A percentile compares a stretch with the other conserved stretches of the same genome.
phyloP scores from a whole-genome alignment of 2,329 filamentous ascomycete genomes.

The Hawksworthiomyces lignivorus region DNA sequence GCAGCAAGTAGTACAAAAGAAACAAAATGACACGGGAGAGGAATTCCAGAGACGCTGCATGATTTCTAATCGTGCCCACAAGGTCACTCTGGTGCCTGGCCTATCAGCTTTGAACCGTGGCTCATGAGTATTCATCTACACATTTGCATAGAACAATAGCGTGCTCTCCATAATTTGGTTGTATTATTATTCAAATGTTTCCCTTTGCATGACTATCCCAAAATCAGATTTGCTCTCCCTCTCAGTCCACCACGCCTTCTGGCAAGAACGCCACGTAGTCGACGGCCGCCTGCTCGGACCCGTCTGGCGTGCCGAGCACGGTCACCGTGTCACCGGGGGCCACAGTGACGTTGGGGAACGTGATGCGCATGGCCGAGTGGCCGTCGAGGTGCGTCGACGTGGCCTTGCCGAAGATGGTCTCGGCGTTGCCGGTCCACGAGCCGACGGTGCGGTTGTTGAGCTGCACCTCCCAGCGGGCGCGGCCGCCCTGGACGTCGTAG shows the following conservation, averaged over 20 bases:
- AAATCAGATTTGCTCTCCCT: too few relatives aligned
- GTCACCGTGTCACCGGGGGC: conserved; percentile 43
- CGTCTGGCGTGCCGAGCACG: conserved; percentile 50
- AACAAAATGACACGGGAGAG: conserved; percentile 12
- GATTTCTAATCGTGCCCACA: conserved; percentile 17
- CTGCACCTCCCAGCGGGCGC: conserved; percentile 45
- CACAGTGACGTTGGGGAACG: conserved; percentile 44
- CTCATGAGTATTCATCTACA: too few relatives aligned
- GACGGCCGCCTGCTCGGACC: conserved; percentile 55
- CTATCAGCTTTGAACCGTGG: too few relatives aligned
- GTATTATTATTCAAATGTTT: too few relatives aligned
- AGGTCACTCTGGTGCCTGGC: conserved; percentile 16
- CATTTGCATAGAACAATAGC: too few relatives aligned
- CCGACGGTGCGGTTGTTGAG: conserved; percentile 47
- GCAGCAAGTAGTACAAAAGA: neutral
- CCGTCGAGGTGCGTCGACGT: conserved; percentile 54
- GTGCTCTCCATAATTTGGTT: too few relatives aligned
- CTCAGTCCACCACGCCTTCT: conserved; percentile 1
- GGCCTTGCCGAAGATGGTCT: conserved; percentile 51
- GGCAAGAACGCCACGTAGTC: conserved; percentile 41
- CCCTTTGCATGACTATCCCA: too few relatives aligned
- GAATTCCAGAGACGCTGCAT: conserved; percentile 16
- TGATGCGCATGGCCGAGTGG: conserved; percentile 56
- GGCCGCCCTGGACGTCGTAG: conserved; percentile 54
- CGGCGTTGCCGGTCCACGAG: conserved; percentile 51